A percentile compares a stretch with the other conserved stretches of the same genome.
phyloP scores from a whole-genome alignment of 768 basidiomycete species.

The Tylopilus felleus region DNA sequence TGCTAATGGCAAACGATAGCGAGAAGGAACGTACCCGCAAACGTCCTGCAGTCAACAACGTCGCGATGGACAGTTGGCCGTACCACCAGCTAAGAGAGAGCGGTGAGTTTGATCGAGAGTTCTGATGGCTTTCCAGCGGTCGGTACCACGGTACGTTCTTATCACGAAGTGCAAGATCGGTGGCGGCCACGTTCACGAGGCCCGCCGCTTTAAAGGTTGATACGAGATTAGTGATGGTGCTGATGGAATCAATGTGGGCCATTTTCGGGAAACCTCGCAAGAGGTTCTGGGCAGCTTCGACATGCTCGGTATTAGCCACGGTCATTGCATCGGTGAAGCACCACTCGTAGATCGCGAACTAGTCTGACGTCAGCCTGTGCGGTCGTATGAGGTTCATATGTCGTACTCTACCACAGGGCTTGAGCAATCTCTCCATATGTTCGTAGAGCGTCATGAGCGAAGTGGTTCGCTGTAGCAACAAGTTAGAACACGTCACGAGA shows the following conservation, averaged over 20 bases:
- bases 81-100: constrained; percentile 3
- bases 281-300: background rate
- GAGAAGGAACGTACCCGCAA: background rate
- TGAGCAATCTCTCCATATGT: constrained; percentile 4
- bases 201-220: background rate
- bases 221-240: background rate
- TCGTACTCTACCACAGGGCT: constrained; percentile 5
- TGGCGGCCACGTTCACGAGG: background rate
- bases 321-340: constrained; percentile 2
- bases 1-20: background rate
- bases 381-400: background rate
- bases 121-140: background rate
- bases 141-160: constrained; percentile 6
- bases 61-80: constrained; percentile 1
- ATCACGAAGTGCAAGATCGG: background rate
- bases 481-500: background rate
- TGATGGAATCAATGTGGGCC: background rate
- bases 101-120: background rate
- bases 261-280: background rate
- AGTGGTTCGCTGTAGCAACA: background rate
- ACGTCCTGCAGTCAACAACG: constrained; percentile 3
- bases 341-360: constrained; percentile 8
- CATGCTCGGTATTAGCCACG: background rate
- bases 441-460: background rate
- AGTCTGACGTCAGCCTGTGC: background rate